A percentile compares a stretch with the other conserved stretches of the same genome.
Evolutionary conservation across 2,329 filamentous ascomycete species (phyloP).

Genomic region (Monilinia vaccinii-corymbosi): DNA sequence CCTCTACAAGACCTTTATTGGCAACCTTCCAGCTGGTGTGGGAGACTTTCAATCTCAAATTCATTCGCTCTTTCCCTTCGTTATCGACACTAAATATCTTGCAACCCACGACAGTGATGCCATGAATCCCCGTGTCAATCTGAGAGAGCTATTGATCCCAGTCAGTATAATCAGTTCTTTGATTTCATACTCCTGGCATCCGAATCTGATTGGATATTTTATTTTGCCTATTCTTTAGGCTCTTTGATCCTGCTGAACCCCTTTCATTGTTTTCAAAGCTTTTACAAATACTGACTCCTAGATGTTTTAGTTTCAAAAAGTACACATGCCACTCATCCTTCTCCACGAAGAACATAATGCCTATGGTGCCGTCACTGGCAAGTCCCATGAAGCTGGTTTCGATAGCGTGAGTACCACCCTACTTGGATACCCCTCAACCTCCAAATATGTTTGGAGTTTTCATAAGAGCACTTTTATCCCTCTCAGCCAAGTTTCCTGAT

Average conservation of each 20-base stretch:
- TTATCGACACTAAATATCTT: slow-evolving; percentile 55
- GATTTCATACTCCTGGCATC: neutral
- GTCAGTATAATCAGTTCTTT: neutral
- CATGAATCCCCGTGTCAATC: slow-evolving; percentile 36
- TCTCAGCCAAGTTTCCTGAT: neutral
- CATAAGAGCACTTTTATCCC: neutral
- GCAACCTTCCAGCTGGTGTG: slow-evolving; percentile 43
- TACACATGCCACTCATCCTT: slow-evolving; percentile 35
- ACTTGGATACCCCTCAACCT: too few relatives aligned
- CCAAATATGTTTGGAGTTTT: too few relatives aligned
- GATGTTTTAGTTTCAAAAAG: slow-evolving; percentile 27
- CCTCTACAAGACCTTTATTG: slow-evolving; percentile 53
- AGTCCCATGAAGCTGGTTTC: slow-evolving; percentile 49
- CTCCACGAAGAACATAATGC: slow-evolving; percentile 30
- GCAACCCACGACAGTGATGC: slow-evolving; percentile 29
- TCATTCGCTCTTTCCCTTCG: slow-evolving; percentile 37
- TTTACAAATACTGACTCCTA: neutral
- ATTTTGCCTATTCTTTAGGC: neutral
- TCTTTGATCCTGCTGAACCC: neutral
- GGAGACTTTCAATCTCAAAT: slow-evolving; percentile 43
- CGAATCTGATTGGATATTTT: neutral
- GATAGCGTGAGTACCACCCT: slow-evolving; percentile 36
- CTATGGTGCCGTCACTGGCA: slow-evolving; percentile 18
- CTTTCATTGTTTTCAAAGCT: neutral
- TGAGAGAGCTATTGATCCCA: slow-evolving; percentile 39